These are phyloP conservation scores for Plasmopara halstedii DNA, from an alignment of 352 stramenopile genomes.

Conservation along the genomic window DNA sequence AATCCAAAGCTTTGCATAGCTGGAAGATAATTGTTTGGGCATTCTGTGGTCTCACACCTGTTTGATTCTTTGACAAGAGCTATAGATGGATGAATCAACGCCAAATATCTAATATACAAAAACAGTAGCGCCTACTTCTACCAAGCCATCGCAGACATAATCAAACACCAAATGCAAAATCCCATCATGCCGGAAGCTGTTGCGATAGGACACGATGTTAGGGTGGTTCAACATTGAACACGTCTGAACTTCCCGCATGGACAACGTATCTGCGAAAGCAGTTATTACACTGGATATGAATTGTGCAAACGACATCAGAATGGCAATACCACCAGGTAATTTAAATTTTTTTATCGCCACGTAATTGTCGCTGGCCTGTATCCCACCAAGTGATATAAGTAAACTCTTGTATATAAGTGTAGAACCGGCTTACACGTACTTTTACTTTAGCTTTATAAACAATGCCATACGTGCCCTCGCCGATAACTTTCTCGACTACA, in stretches of 20 bases:
- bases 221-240: constrained; percentile 78
- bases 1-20: constrained; percentile 67
- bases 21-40: constrained; percentile 54
- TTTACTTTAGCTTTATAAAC: constrained; percentile 79
- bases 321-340: constrained; percentile 33
- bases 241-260: constrained; percentile 72
- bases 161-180: constrained; percentile 76
- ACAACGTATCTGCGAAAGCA: constrained; percentile 57
- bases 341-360: constrained; percentile 86
- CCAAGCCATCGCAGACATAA: constrained; percentile 57
- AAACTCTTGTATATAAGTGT: neutral
- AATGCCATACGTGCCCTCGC: constrained; percentile 76
- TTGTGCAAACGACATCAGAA: neutral
- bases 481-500: constrained; percentile 69
- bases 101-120: neutral
- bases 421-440: constrained; percentile 24
- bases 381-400: neutral
- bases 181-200: constrained; percentile 74
- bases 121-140: constrained; percentile 35
- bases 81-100: constrained; percentile 6
- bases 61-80: constrained; percentile 51
- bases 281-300: neutral
- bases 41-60: constrained; percentile 44
- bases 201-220: constrained; percentile 75
- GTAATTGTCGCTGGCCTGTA: constrained; percentile 45